Evolutionary conservation across 2,329 filamentous ascomycete genomes (phyloP), one percentile per base, ranked within the genome.

Genomic region (Fonsecaea monophora): DNA sequence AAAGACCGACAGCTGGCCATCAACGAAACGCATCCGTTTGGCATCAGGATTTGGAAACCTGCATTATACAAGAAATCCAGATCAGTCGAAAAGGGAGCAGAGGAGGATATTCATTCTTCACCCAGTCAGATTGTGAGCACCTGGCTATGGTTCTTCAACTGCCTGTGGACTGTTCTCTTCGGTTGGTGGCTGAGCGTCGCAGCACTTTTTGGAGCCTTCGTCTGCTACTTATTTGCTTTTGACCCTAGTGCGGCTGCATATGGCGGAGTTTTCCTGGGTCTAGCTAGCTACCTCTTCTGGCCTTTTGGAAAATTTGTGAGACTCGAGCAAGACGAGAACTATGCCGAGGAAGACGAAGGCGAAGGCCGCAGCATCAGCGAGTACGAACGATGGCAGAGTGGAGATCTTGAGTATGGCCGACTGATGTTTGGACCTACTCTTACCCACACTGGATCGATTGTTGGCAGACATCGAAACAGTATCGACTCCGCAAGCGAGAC

Each of bases 361-460:
- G 95, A 99, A 79, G 95, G 95, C 21, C 89, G 95, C 75, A 98
- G 94, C 81, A 97, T 99, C 75, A 96, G 92, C 74, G 95, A 99
- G 81, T 99, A 99, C 77, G 95, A 99, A 78, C 93, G 97, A 80
- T 99, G 95, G 95, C 95, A 99, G 81, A 97, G 89, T 76, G 95
- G 95, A 59, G 95, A 99, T 75, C 86, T 99, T 38, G 95, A 99
- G 78, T 93, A 98, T 77, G 95, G 95, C 2, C 87, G 94, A 38
- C 86, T 99, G 2, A 98, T 99, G 82, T 99, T 99, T 77, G 96
- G 95, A 0, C 95, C 95, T 2, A 87, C 81, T 34, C 81, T 87
- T 67, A 89, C 85, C 72, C 87, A 91, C 61, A 70, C 63, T 21
- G 69, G 72, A 30, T 96, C 93, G 6, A 88, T 98, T 60, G 84